Evolutionary conservation across 371 early-diverging fungal genomes (phyloP), one percentile per base, ranked within the genome.

Genomic region (Chytridium lagenaria): DNA sequence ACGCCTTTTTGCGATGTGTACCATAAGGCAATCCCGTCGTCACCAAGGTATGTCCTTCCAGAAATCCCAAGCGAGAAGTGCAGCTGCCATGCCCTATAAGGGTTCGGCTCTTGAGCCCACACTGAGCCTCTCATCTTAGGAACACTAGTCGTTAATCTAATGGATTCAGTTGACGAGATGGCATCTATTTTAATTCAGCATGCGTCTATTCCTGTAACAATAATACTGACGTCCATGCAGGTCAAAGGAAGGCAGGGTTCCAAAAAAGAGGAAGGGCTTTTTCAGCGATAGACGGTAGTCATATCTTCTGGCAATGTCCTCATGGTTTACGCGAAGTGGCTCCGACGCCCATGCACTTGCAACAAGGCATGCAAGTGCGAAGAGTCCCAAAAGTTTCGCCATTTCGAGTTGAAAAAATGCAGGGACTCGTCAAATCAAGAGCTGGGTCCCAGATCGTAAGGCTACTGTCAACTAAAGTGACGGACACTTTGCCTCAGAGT

Each of bases 1-100:
- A 50, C 63, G 28, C 19, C 71, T 37, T 63, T 65, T 36, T 78
- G 71, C 57, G 66, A 52, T 31, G 92, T 88, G 77, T 93, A 93
- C 95, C 95, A 95, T 71, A 95, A 89, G 12, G 93, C 93, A 19
- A 95, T 70, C n/a, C 95, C 95, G 49, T 90, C 87, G 50, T 93
- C 93, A 26, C 95, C 94, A 37, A 88, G 78, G 64, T 83, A 76
- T 39, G 86, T 83, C 16, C 86, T 84, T 0, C 95, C 95, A 38
- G 78, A 79, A 1, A 91, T 86, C 40, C 77, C 81, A 78, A 93
- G 89, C 2, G 87, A 81, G 40, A 93, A 80, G 44, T 90, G 88
- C 0, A 89, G 88, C 73, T 91, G 87, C 93, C 94, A 95, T 61
- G 92, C 90, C 67, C 85, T 84, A 81, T 93, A 82, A 2, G 84